These are phyloP conservation scores for Chrysanthemum makinoi DNA, from an alignment of 129 eudicot species.

Conservation along the genomic window DNA sequence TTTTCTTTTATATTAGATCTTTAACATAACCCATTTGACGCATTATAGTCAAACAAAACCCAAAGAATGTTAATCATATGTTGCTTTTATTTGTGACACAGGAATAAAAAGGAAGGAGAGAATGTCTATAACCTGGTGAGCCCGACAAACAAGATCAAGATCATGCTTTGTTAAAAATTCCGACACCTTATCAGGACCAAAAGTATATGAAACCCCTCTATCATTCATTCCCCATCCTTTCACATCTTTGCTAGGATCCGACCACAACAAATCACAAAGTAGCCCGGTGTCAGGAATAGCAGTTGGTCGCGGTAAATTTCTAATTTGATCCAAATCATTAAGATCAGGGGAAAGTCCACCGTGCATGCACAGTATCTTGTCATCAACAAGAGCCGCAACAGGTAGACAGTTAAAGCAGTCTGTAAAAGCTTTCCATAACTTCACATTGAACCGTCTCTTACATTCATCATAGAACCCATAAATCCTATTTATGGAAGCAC, in stretches of 20 bases:
- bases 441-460: constrained; percentile 80
- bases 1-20: neutral
- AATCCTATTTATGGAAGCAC: constrained; percentile 80
- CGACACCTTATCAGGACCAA: constrained; percentile 85
- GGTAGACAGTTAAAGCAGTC: constrained; percentile 88
- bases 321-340: constrained; percentile 62
- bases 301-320: constrained; percentile 72
- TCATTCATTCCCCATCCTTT: constrained; percentile 97
- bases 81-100: neutral
- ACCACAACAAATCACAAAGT: constrained; percentile 89
- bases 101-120: neutral
- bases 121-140: constrained; percentile 59
- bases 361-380: constrained; percentile 91
- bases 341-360: constrained; percentile 93
- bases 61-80: neutral
- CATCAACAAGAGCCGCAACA: constrained; percentile 82
- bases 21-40: neutral
- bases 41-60: neutral
- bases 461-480: constrained; percentile 90
- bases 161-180: constrained; percentile 77
- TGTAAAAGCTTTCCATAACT: constrained; percentile 80
- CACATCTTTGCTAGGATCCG: constrained; percentile 81
- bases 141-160: constrained; percentile 92
- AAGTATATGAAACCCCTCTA: constrained; percentile 81
- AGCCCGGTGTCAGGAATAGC: constrained; percentile 78